Conservation (phyloP, 768 basidiomycete genomes). For the Boletus vinaceobasis region DNA sequence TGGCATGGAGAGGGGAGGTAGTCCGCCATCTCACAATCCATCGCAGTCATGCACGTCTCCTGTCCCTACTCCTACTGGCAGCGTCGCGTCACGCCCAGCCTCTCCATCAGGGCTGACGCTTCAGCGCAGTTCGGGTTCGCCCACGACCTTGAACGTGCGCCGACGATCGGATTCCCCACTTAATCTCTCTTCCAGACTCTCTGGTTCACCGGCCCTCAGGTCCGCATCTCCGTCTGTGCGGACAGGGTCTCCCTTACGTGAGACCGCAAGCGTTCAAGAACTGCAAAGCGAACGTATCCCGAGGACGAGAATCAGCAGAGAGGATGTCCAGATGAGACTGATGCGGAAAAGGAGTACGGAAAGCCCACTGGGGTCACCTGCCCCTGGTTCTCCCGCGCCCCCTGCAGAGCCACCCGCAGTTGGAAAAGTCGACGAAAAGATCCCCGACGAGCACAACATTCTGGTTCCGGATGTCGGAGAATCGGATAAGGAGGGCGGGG, state of each 20-base stretch:
- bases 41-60: slow-evolving; percentile 3
- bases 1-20: slow-evolving; percentile 1
- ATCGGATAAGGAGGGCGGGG: slow-evolving; percentile 25
- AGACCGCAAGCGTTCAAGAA: slow-evolving; percentile 20
- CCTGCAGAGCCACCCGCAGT: background rate
- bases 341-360: slow-evolving; percentile 43
- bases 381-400: slow-evolving; percentile 8
- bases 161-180: slow-evolving; percentile 25
- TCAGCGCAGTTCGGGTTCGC: slow-evolving; percentile 19
- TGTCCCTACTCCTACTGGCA: background rate
- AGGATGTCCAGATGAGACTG: slow-evolving; percentile 50
- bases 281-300: slow-evolving; percentile 18
- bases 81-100: background rate
- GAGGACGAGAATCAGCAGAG: slow-evolving; percentile 49
- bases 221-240: slow-evolving; percentile 21
- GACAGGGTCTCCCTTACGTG: slow-evolving; percentile 29
- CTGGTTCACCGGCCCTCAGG: slow-evolving; percentile 18
- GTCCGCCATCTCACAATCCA: background rate
- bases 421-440: background rate
- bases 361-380: slow-evolving; percentile 34
- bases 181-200: slow-evolving; percentile 11
- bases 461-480: background rate
- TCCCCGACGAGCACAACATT: background rate
- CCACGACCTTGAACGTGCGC: slow-evolving; percentile 13
- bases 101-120: slow-evolving; percentile 10